Evolutionary conservation across 305 asterid genomes (phyloP), one percentile per base, ranked within the genome.

Genomic region (Solanum aculeatissimum): DNA sequence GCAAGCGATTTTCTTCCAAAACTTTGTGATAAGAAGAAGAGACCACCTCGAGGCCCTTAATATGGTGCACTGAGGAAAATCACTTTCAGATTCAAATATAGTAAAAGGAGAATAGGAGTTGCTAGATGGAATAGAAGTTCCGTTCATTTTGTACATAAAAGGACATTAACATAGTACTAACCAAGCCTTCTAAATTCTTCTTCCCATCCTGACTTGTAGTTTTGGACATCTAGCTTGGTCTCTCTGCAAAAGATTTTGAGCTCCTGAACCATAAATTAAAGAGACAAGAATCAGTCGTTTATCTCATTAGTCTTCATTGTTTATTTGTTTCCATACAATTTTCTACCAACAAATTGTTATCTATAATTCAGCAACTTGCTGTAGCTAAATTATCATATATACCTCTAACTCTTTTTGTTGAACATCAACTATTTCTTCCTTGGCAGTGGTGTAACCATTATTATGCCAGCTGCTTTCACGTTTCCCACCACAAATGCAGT

Each of bases 1-100:
- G 98, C 47, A 85, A 29, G 10, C 98, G 97, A 82, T 96, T 96
- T 89, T 96, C 98, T 85, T 96, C 98, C 93, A 96, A 83, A 81
- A 96, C 93, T 84, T 93, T 88, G 81, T 96, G 97, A 84, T 95
- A 95, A 32, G 98, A 96, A 84, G 94, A 87, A 82, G 98, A 91
- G 40, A 95, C 91, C 65, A 84, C 91, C 87, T 93, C 95, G 80
- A 96, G 93, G 77, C 92, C 92, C 90, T 92, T 91, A 55, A 93
- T 89, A 91, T 93, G 94, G 87, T 89, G 88, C 84, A 91, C 98
- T 96, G 89, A 42, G 49, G 81, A 85, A 84, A 83, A 23, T 66
- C 57, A 70, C 78, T 84, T 79, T 82, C 65, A 77, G 63, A 51
- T 6, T 74, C 45, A 49, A 27, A 10, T 77, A 18, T 27, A 15